Evolutionary conservation across 1,284 basidiomycete species (phyloP).

Genomic region (Puccinia coronata): DNA sequence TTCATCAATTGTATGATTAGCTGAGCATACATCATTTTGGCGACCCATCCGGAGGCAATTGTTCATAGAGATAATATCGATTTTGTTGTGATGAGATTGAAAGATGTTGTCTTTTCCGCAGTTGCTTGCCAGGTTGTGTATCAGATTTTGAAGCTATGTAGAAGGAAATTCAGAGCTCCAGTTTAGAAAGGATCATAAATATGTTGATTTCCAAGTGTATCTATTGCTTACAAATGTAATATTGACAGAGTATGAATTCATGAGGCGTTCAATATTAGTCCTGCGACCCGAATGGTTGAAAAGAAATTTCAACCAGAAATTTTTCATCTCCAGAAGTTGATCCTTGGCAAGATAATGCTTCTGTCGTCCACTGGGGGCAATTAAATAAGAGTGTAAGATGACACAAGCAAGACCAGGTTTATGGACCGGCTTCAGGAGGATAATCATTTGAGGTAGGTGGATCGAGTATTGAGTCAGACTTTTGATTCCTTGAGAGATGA

Average conservation of each 20-base stretch:
- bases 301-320: neutral
- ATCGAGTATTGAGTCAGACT: neutral
- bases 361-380: neutral
- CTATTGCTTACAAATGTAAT: neutral
- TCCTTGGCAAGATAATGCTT: constrained; percentile 13
- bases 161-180: neutral
- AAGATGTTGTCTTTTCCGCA: neutral
- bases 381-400: neutral
- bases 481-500: neutral
- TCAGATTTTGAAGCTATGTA: neutral
- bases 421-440: neutral
- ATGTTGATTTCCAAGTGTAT: neutral
- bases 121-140: neutral
- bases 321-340: neutral
- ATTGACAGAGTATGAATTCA: neutral
- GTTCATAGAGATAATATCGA: neutral
- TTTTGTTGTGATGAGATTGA: neutral
- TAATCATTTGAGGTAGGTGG: neutral
- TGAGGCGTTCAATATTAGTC: neutral
- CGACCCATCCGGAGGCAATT: neutral
- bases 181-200: neutral
- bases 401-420: neutral
- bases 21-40: neutral
- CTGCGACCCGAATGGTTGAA: neutral
- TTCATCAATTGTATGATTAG: neutral